Evolutionary conservation across 306 rosid genomes (phyloP), one percentile per base, ranked within the genome.

Genomic region (Trifolium dubium): DNA sequence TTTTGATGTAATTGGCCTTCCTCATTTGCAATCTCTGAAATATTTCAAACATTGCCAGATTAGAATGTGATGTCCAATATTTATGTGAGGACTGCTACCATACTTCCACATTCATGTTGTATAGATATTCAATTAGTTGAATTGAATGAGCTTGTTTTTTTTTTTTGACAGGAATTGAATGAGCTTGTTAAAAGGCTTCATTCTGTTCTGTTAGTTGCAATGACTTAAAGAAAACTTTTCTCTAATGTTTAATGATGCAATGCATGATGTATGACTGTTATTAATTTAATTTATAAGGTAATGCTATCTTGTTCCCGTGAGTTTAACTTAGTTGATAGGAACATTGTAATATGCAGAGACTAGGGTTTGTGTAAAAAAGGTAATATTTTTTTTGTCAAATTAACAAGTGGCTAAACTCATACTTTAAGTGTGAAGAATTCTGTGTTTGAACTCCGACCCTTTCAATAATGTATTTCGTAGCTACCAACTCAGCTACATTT

Each of bases 121-220:
- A 4, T 29, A 12, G n/a, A 28, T 56, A 56, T 56, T 17, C 63
- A 11, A 9, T 29, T 58, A 32, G 12, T 71, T 19, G 39, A 67
- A 59, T 10, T 51, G 50, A 39, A 18, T 64, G 51, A 39, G 34
- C 75, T 29, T 50, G 71, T 74, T 72, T n/a, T n/a, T n/a, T n/a
- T n/a, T n/a, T n/a, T n/a, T n/a, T n/a, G n/a, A n/a, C n/a, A n/a
- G n/a, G 39, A 67, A 59, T 10, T 51, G 50, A 39, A 18, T 64
- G 51, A 39, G 34, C 75, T 29, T 50, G 71, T 74, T 72, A 39
- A 74, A 74, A 67, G 79, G 50, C 49, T 73, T 29, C 69, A 14
- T 30, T 15, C 61, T 66, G 15, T 40, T 53, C 1, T 23, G 23
- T 1, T 0, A 6, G 41, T 17, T 56, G 30, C 29, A 39, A 46